Evolutionary conservation across 164 flowering plant genomes (phyloP).

Genomic region (Akebia trifoliata): DNA sequence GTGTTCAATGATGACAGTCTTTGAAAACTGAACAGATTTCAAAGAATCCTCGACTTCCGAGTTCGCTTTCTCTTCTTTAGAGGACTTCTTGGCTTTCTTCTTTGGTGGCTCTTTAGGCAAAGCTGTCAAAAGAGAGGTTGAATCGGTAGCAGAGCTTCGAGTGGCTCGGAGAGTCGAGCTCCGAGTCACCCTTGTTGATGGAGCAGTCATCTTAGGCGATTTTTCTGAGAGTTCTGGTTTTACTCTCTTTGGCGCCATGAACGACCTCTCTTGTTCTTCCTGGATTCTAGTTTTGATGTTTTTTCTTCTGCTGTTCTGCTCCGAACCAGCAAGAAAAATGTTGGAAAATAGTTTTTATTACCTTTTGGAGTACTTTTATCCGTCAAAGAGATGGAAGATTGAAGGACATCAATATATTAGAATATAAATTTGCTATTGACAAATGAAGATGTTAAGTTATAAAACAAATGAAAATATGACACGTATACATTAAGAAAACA

Average conservation of each 20-base stretch:
- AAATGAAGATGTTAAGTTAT: no score
- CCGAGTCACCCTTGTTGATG: background rate
- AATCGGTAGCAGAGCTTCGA: background rate
- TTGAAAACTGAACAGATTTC: background rate
- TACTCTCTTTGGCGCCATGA: slow-evolving; percentile 4
- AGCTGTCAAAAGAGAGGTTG: background rate
- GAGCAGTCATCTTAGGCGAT: background rate
- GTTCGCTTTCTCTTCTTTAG: background rate
- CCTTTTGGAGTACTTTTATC: no score
- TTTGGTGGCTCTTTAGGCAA: background rate
- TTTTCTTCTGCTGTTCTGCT: background rate
- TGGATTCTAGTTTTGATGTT: background rate
- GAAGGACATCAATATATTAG: no score
- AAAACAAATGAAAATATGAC: no score
- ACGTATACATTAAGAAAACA: no score
- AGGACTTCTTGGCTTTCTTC: slow-evolving; percentile 5
- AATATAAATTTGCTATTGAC: no score
- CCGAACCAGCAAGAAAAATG: no score
- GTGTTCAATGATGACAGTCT: slow-evolving; percentile 9
- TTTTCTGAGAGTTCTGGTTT: background rate
- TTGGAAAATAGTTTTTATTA: no score
- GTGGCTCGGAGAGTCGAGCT: slow-evolving; percentile 4
- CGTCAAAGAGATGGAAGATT: no score
- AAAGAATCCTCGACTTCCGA: background rate
- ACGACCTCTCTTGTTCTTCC: background rate